Base-by-base conservation (phyloP, 495 filamentous ascomycete genomes). In the Xylaria bambusicola region DNA sequence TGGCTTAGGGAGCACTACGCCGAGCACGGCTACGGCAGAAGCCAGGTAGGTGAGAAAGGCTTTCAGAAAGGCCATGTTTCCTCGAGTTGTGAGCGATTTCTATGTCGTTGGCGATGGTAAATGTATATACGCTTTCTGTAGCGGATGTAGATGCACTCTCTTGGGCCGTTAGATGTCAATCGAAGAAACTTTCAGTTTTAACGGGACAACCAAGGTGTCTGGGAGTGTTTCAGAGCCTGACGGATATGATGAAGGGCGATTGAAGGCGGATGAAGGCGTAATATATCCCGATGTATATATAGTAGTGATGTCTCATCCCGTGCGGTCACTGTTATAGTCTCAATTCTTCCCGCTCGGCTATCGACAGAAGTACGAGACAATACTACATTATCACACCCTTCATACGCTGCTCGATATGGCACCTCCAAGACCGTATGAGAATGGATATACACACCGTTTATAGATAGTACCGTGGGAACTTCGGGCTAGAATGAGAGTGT, bases 1-100 rank as follows among this genome's bases (percentile, higher is more conserved):
- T 7, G 59, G 20, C 1, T 59, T 44, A n/a, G 56, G 26, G 9
- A 61, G 9, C 1, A 56, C 62, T 13, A 49, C 60, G 65, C 53
- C 62, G 21, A 67, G 62, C 20, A 57, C 48, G 2, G 58, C 27
- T 0, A 47, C 51, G n/a, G 52, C 42, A 3, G 45, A 48, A 8
- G 58, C 49, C 46, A 60, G 38, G 1, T 52, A 36, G 2, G 55
- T 36, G 47, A 60, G 40, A 7, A 57, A 23, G 1, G 47, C 9
- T 51, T 10, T 31, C 3, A 49, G 6, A 1, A 42, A 56, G 7
- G 9, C 6, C 54, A 56, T 56, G n/a, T n/a, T n/a, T n/a, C n/a
- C n/a, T n/a, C n/a, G n/a, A n/a, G n/a, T n/a, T n/a, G n/a, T n/a
- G n/a, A n/a, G n/a, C n/a, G n/a, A n/a, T n/a, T n/a, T n/a, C n/a